phyloP scores from a whole-genome alignment of 1,139 yeast species.

The Petasospora rhodanensis region DNA sequence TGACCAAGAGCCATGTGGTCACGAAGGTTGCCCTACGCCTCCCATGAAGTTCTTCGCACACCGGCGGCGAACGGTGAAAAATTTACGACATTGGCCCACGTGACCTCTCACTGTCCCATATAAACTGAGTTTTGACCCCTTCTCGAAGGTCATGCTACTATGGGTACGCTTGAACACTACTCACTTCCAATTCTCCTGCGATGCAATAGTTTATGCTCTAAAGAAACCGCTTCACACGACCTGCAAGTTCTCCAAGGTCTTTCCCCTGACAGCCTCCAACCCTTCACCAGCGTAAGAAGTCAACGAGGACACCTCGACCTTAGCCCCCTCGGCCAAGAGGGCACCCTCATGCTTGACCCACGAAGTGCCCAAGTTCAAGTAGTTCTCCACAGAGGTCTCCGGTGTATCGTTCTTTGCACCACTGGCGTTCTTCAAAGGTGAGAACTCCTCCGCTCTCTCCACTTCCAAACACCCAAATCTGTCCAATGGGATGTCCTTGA shows the following conservation, averaged over 20 bases:
- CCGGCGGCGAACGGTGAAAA: too few species aligned
- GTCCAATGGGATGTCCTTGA: conserved; percentile 68
- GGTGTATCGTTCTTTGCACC: conserved; percentile 84
- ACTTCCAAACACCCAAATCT: conserved; percentile 93
- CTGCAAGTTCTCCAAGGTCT: conserved; percentile 34
- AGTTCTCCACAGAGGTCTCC: conserved; percentile 67
- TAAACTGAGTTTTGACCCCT: too few species aligned
- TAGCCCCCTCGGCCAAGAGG: conserved; percentile 35
- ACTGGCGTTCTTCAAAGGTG: conserved; percentile 90
- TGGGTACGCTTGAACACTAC: too few species aligned
- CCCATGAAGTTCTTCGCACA: too few species aligned
- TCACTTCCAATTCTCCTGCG: too few species aligned
- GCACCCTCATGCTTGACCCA: conserved; percentile 80
- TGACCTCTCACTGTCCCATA: too few species aligned
- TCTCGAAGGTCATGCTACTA: too few species aligned
- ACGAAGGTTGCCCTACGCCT: too few species aligned
- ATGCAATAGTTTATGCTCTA: too few species aligned
- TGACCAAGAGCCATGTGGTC: too few species aligned
- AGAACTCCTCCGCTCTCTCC: conserved; percentile 76
- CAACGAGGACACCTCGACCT: conserved; percentile 74
- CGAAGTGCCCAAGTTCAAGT: conserved; percentile 62
- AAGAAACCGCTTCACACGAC: conserved; percentile 13
- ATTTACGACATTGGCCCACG: too few species aligned
- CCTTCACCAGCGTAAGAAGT: conserved; percentile 88
- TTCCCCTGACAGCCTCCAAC: conserved; percentile 54